Percentiles rank a stretch among this genome's conserved stretches.
These are phyloP conservation scores for Cryptosporidium sp. DNA, from an alignment of 169 alveolate genomes.

Conservation along the genomic window DNA sequence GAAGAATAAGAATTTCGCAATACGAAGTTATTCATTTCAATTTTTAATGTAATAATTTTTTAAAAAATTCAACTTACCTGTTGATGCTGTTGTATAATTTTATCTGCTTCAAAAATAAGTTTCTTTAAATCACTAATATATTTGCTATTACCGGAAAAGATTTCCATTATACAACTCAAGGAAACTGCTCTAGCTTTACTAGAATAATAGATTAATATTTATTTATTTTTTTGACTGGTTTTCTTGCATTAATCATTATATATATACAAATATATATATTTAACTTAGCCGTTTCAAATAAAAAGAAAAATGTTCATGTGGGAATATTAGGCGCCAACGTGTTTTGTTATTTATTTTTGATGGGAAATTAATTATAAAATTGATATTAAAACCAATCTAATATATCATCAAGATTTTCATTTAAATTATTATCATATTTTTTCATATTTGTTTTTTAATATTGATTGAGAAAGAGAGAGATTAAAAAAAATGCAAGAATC, in stretches of 20 bases:
- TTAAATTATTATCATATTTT: not conserved
- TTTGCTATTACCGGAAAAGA: conserved; percentile 58
- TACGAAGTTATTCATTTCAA: not conserved
- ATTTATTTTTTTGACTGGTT: not conserved
- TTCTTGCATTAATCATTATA: not conserved
- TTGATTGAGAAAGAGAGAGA: too few species aligned
- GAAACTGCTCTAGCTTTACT: not conserved
- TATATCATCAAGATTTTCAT: not conserved
- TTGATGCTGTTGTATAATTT: conserved; percentile 58
- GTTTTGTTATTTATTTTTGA: too few species aligned
- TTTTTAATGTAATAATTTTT: not conserved
- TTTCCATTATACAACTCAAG: conserved; percentile 7
- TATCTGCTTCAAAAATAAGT: conserved; percentile 49
- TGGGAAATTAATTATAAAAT: too few species aligned
- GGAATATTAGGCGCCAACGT: not conserved
- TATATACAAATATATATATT: too few species aligned
- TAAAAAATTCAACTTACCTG: conserved; percentile 48
- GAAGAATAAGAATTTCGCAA: not conserved
- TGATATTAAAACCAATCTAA: not conserved
- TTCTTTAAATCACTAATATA: conserved; percentile 13
- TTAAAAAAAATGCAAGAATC: not conserved
- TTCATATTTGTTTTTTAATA: not conserved
- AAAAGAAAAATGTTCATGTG: not conserved
- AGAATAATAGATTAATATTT: too few species aligned
- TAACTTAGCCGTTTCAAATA: too few species aligned